Conservation (phyloP, 495 filamentous ascomycete genomes). For the Penicillium diatomitis region DNA sequence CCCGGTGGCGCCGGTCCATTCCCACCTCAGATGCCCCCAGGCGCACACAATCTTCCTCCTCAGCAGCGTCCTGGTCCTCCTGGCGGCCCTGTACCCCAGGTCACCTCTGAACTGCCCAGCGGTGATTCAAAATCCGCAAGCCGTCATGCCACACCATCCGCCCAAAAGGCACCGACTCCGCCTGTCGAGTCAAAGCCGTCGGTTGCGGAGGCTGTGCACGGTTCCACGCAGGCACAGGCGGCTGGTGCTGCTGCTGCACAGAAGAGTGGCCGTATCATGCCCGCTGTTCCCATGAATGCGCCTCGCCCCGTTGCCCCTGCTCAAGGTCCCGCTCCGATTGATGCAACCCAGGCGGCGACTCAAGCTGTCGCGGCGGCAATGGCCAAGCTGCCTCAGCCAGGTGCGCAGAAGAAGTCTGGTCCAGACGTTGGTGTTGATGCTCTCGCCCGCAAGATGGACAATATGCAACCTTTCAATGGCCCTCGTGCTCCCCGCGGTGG, state of each 20-base stretch:
- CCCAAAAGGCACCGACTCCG: slow-evolving; percentile 39
- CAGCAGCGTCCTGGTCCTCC: slow-evolving; percentile 33
- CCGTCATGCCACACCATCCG: slow-evolving; percentile 28
- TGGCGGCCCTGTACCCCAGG: slow-evolving; percentile 21
- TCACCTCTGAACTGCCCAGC: slow-evolving; percentile 36
- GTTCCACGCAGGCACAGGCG: slow-evolving; percentile 24
- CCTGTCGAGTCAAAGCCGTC: slow-evolving; percentile 62
- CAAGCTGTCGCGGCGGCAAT: slow-evolving; percentile 84
- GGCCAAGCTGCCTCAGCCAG: slow-evolving; percentile 61
- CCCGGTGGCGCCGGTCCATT: slow-evolving; percentile 50
- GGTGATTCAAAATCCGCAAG: slow-evolving; percentile 32
- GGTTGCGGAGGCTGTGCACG: slow-evolving; percentile 38
- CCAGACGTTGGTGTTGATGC: slow-evolving; percentile 57
- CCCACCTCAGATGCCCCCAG: slow-evolving; percentile 41
- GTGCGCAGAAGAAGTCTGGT: slow-evolving; percentile 33
- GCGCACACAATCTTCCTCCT: slow-evolving; percentile 41
- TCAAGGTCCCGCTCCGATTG: slow-evolving; percentile 30
- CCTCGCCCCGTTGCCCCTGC: slow-evolving; percentile 36
- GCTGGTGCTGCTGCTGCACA: slow-evolving; percentile 33
- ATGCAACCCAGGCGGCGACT: slow-evolving; percentile 74
- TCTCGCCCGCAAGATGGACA: slow-evolving; percentile 73
- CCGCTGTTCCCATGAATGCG: slow-evolving; percentile 51
- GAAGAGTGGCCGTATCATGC: slow-evolving; percentile 62
- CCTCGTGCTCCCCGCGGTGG: slow-evolving; percentile 43
- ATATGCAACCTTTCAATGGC: slow-evolving; percentile 65